Conservation (phyloP, 768 basidiomycete genomes). For the Tylopilus sp. region DNA sequence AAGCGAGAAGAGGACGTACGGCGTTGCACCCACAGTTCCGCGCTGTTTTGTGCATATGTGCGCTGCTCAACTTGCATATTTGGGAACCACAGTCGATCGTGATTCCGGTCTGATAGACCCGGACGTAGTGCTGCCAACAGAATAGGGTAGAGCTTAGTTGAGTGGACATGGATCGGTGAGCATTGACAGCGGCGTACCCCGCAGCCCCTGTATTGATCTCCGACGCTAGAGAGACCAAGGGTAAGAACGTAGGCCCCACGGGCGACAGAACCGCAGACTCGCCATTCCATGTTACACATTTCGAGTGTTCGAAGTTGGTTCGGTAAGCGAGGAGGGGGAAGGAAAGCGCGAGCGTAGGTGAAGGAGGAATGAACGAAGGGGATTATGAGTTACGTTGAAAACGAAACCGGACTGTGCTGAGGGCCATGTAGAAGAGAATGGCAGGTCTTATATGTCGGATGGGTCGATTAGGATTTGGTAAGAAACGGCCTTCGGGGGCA, state of each 20-base stretch:
- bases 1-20: slow-evolving; percentile 14
- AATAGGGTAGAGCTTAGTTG: neutral
- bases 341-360: neutral
- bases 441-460: slow-evolving; percentile 29
- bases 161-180: neutral
- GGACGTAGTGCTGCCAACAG: slow-evolving; percentile 54
- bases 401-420: neutral
- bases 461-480: slow-evolving; percentile 26
- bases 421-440: slow-evolving; percentile 1
- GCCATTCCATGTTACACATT: slow-evolving; percentile 65
- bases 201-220: slow-evolving; percentile 44
- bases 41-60: slow-evolving; percentile 59
- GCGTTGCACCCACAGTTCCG: slow-evolving; percentile 56
- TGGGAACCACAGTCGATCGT: slow-evolving; percentile 51
- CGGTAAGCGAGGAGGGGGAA: neutral
- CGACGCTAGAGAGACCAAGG: slow-evolving; percentile 26
- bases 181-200: slow-evolving; percentile 27
- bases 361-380: neutral
- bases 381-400: neutral
- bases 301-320: slow-evolving; percentile 7
- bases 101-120: slow-evolving; percentile 58
- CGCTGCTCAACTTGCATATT: slow-evolving; percentile 50
- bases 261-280: slow-evolving; percentile 11
- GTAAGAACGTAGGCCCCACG: slow-evolving; percentile 3
- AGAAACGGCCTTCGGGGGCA: slow-evolving; percentile 28